These are phyloP conservation scores for Crepidotus variabilis DNA, from an alignment of 768 basidiomycete species.

Conservation along the genomic window DNA sequence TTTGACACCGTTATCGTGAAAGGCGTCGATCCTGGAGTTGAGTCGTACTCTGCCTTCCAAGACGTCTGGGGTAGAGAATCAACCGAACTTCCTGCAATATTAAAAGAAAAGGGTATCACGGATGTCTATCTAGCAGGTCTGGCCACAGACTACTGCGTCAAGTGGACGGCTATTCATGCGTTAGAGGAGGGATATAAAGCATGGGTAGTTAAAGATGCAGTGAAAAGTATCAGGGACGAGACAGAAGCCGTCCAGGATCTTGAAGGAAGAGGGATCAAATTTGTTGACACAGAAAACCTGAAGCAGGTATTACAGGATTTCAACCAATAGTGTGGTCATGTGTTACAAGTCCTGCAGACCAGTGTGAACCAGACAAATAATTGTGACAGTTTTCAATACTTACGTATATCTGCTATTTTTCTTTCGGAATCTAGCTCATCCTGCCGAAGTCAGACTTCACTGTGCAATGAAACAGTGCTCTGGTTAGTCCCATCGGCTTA, in stretches of 20 bases:
- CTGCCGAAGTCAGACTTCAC: slow-evolving; percentile 1
- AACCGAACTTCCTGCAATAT: slow-evolving; percentile 42
- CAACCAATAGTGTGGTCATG: neutral
- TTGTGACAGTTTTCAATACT: too few relatives aligned
- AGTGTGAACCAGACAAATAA: too few relatives aligned
- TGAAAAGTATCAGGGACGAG: slow-evolving; percentile 36
- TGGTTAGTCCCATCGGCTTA: slow-evolving; percentile 11
- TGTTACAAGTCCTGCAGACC: too few relatives aligned
- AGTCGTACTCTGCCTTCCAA: slow-evolving; percentile 80
- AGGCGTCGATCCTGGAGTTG: slow-evolving; percentile 56
- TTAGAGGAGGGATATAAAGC: slow-evolving; percentile 44
- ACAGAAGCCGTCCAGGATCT: slow-evolving; percentile 34
- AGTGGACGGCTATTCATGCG: slow-evolving; percentile 52
- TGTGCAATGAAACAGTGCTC: slow-evolving; percentile 15
- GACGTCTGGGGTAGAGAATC: slow-evolving; percentile 47
- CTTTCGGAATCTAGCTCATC: too few relatives aligned
- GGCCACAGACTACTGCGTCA: slow-evolving; percentile 80
- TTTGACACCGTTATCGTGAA: slow-evolving; percentile 46
- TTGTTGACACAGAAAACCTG: slow-evolving; percentile 20
- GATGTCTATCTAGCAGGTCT: slow-evolving; percentile 64
- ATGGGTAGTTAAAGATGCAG: slow-evolving; percentile 47
- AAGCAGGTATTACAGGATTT: slow-evolving; percentile 2
- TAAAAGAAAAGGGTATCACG: slow-evolving; percentile 41
- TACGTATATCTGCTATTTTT: too few relatives aligned
- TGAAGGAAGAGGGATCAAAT: slow-evolving; percentile 26